Evolutionary conservation across 2,329 filamentous ascomycete species (phyloP), one percentile per base, ranked within the genome.

Genomic region (Decorospora gaudefroyi): DNA sequence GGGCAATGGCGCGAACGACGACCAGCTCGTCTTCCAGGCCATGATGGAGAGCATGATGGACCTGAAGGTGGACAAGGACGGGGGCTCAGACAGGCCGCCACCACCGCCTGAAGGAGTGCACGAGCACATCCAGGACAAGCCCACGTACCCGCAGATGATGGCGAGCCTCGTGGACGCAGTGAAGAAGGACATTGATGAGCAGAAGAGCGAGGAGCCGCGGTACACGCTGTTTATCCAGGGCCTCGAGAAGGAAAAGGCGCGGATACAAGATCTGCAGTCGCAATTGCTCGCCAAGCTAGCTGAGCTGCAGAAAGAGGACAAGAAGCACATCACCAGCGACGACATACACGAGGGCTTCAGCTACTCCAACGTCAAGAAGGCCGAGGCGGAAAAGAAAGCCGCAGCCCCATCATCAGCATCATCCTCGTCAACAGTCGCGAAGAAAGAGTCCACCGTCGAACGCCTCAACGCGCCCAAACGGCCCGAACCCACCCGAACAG

Each of bases 71-170:
- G 88, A 95, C 62, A 60, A 55, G 13, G 47, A 55, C 6, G 54
- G 52, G 5, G 54, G 54, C 3, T 30, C 46, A 13, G 54, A 57
- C 18, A 83, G 90, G 65, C 82, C 83, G 50, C 88, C 90, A 3
- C 85, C 87, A 6, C 78, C 87, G 16, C 91, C 91, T 1, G 85
- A 85, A 55, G 90, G 88, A 32, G 86, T 96, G 18, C 86, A 95
- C 65, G 78, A 80, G 28, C 79, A 89, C 41, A 84, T 86, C 58
- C 82, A 87, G 68, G 84, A 85, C 63, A 83, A 88, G 59, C 89
- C 88, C 0, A 87, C 85, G 10, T 99, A 96, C 67, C 93, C 90
- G 26, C 90, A 95, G 76, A 99, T 99, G 93, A 91, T 99, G 87
- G 88, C 88, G n/a, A 84, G 86, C n/a, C 73, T 99, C 61, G 81